Conservation (phyloP, 805 yeast species). For the Candida montana region DNA sequence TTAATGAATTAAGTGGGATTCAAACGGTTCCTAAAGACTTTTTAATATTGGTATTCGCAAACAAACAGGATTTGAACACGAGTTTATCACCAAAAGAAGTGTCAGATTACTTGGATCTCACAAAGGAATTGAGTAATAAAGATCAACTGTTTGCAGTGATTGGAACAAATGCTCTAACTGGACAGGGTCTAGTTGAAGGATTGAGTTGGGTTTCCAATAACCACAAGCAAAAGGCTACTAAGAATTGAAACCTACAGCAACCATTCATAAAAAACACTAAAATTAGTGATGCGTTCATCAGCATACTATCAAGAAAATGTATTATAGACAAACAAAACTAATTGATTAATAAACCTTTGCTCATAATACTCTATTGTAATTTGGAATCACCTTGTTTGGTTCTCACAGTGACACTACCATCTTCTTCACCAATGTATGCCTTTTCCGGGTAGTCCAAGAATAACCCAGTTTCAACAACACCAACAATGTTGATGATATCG, state of each 20-base stretch:
- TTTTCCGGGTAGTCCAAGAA: slow-evolving; percentile 65
- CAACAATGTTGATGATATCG: slow-evolving; percentile 69
- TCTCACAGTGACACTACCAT: slow-evolving; percentile 51
- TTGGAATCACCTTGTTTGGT: slow-evolving; percentile 21
- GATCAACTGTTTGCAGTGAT: slow-evolving; percentile 87
- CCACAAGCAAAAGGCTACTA: slow-evolving; percentile 21
- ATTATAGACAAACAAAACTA: neutral
- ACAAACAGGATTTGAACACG: slow-evolving; percentile 91
- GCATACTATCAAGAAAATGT: no score
- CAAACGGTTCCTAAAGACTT: slow-evolving; percentile 54
- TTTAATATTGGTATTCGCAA: slow-evolving; percentile 77
- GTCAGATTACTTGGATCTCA: slow-evolving; percentile 64
- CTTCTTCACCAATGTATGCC: slow-evolving; percentile 85
- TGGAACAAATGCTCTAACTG: slow-evolving; percentile 85
- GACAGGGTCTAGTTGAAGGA: slow-evolving; percentile 86
- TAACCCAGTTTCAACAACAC: slow-evolving; percentile 95
- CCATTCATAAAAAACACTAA: no score
- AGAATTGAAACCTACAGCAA: neutral
- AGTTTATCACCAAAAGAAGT: slow-evolving; percentile 85
- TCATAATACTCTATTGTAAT: neutral
- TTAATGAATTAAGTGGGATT: slow-evolving; percentile 63
- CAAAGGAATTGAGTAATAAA: slow-evolving; percentile 42
- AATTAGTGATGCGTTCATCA: no score
- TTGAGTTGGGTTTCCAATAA: slow-evolving; percentile 79
- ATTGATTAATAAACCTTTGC: neutral